Evolutionary conservation across 2,329 filamentous ascomycete genomes (phyloP).

Genomic region (Coniochaeta sp.): DNA sequence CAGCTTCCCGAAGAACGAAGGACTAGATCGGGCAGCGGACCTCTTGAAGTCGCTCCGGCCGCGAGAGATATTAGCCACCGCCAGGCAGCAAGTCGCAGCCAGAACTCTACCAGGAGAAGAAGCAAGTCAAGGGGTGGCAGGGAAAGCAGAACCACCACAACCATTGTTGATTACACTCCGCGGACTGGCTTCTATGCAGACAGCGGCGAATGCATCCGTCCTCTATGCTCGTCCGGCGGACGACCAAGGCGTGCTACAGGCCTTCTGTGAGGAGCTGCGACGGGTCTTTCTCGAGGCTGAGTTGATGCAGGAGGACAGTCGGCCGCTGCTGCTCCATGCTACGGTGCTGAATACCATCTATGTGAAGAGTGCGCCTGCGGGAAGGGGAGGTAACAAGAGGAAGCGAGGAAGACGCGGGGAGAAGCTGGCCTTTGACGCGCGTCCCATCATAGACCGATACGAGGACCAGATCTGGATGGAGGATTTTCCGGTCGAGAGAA

Average conservation of each 20-base stretch:
- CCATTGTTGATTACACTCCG: conserved; percentile 38
- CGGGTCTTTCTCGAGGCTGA: conserved; percentile 45
- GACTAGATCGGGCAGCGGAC: conserved; percentile 31
- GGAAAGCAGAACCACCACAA: conserved; percentile 6
- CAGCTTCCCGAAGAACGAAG: conserved; percentile 47
- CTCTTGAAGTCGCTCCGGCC: conserved; percentile 30
- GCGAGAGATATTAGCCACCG: conserved; percentile 28
- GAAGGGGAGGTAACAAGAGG: conserved; percentile 12
- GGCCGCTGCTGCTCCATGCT: conserved; percentile 70
- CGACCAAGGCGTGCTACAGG: conserved; percentile 37
- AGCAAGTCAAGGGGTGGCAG: background rate
- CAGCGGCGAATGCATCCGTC: conserved; percentile 47
- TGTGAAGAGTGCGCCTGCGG: conserved; percentile 33
- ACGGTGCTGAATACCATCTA: conserved; percentile 86
- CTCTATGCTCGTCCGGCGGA: conserved; percentile 60
- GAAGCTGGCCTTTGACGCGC: conserved; percentile 45
- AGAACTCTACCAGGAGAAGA: background rate
- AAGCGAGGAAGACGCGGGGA: conserved; percentile 19
- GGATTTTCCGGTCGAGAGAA: conserved; percentile 55
- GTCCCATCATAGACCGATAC: conserved; percentile 50
- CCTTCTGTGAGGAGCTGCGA: conserved; percentile 51
- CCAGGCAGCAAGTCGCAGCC: background rate
- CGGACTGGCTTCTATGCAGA: conserved; percentile 57
- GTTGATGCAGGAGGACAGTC: conserved; percentile 48
- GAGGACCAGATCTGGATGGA: conserved; percentile 64